Conservation (phyloP, 1,284 basidiomycete genomes). For the Leccinum huronense region DNA sequence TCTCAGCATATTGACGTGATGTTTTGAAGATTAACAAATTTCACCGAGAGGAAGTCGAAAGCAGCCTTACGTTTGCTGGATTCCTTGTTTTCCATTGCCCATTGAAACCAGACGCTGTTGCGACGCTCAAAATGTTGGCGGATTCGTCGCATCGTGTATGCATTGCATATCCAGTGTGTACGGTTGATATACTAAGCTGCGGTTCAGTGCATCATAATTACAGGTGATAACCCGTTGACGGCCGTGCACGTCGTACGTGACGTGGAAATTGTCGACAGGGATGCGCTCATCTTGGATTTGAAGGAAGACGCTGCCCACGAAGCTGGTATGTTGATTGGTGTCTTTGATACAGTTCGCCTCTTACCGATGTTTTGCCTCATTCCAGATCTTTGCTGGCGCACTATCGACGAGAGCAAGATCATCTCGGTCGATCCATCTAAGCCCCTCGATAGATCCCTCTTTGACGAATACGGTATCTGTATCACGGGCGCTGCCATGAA, state of each 20-base stretch:
- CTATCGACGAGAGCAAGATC: conserved; percentile 85
- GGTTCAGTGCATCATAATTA: conserved; percentile 93
- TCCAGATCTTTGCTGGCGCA: conserved; percentile 84
- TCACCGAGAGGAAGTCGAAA: conserved; percentile 77
- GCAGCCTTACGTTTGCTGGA: conserved; percentile 75
- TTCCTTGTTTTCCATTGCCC: conserved; percentile 98
- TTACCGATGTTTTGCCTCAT: conserved; percentile 1
- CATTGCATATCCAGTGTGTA: conserved; percentile 20
- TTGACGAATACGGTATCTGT: conserved; percentile 89
- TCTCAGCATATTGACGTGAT: background rate
- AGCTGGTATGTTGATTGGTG: conserved; percentile 47
- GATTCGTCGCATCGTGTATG: conserved; percentile 92
- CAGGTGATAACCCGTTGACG: conserved; percentile 94
- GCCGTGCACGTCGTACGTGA: conserved; percentile 92
- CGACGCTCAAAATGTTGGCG: conserved; percentile 86
- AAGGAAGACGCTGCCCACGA: conserved; percentile 76
- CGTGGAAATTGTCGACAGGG: conserved; percentile 94
- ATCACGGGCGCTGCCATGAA: conserved; percentile 90
- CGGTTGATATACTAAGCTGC: conserved; percentile 3
- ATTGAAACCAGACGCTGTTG: conserved; percentile 88
- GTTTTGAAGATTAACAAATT: conserved; percentile 76
- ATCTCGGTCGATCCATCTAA: conserved; percentile 78
- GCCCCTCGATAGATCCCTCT: conserved; percentile 74
- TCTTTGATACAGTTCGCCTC: background rate
- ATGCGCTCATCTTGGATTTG: conserved; percentile 87